Percentiles rank a stretch among this genome's conserved stretches.
Conservation (phyloP, 441 rosid genomes). For the Erodium texanum region DNA sequence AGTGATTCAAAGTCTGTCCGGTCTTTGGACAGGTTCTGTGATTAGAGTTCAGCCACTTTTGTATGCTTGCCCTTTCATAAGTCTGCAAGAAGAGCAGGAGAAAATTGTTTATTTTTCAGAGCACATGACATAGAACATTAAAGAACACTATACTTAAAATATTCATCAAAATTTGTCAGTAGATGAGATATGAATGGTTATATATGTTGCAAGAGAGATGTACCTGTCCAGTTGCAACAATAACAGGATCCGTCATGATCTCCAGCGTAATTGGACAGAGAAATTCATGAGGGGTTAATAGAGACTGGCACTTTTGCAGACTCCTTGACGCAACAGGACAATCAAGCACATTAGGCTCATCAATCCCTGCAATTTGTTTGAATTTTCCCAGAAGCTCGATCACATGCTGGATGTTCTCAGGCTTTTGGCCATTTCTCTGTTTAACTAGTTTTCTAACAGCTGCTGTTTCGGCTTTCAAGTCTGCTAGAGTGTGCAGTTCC, state of each 20-base stretch:
- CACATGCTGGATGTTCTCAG: slow-evolving; percentile 47
- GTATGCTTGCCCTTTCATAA: slow-evolving; percentile 66
- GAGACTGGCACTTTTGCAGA: slow-evolving; percentile 32
- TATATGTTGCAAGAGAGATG: not conserved
- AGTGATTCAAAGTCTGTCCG: slow-evolving; percentile 43
- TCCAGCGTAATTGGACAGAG: slow-evolving; percentile 74
- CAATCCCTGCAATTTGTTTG: slow-evolving; percentile 49
- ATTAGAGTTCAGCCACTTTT: slow-evolving; percentile 66
- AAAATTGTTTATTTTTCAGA: slow-evolving; percentile 8
- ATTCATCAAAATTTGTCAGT: no score
- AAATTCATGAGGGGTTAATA: slow-evolving; percentile 57
- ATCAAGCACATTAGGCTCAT: slow-evolving; percentile 27
- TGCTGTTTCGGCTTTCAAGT: slow-evolving; percentile 47
- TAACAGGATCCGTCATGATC: slow-evolving; percentile 76
- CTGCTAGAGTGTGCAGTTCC: slow-evolving; percentile 42
- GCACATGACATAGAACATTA: not conserved
- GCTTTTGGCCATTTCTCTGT: slow-evolving; percentile 24
- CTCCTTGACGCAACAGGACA: slow-evolving; percentile 28
- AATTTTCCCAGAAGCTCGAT: slow-evolving; percentile 50
- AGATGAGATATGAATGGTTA: slow-evolving; percentile 1
- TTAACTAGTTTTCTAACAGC: slow-evolving; percentile 39
- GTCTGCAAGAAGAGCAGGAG: slow-evolving; percentile 29
- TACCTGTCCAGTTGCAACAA: slow-evolving; percentile 78
- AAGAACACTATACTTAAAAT: no score
- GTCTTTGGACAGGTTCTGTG: slow-evolving; percentile 80